These are phyloP conservation scores for Yarrowia galli DNA, from an alignment of 1,139 yeast species.

Conservation along the genomic window DNA sequence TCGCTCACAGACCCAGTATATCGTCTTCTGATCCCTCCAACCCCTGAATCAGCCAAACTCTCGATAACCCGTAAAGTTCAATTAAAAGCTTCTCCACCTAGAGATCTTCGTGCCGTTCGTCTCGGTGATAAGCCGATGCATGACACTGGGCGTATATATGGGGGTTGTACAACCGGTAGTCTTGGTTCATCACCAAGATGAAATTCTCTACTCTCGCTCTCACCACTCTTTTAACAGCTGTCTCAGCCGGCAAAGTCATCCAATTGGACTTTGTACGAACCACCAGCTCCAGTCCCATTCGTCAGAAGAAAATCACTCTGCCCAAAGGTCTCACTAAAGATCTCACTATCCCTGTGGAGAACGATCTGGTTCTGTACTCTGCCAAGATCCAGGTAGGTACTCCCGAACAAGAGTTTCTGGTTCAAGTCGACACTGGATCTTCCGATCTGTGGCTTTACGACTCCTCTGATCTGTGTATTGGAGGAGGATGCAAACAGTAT, in stretches of 20 bases:
- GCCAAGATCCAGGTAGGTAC: slow-evolving; percentile 42
- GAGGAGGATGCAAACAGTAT: slow-evolving; percentile 8
- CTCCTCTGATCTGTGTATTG: neutral
- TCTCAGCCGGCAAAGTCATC: slow-evolving; percentile 20
- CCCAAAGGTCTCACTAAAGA: neutral
- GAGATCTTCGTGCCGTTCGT: slow-evolving; percentile 8
- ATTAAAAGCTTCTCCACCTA: slow-evolving; percentile 13
- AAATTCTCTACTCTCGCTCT: neutral
- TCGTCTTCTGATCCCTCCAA: too few species aligned
- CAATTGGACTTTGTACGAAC: slow-evolving; percentile 14
- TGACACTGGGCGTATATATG: too few species aligned
- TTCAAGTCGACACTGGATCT: slow-evolving; percentile 68
- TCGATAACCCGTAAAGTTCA: slow-evolving; percentile 6
- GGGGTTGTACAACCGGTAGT: too few species aligned
- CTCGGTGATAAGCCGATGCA: neutral
- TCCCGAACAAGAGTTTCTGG: slow-evolving; percentile 44
- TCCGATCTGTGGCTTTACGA: slow-evolving; percentile 67
- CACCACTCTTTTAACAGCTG: neutral
- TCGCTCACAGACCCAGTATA: too few species aligned
- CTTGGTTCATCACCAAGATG: too few species aligned
- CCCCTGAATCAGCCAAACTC: too few species aligned
- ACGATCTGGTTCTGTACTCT: slow-evolving; percentile 19
- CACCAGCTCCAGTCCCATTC: neutral
- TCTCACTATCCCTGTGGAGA: slow-evolving; percentile 10
- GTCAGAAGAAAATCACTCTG: neutral